Conservation (phyloP, 805 yeast genomes). For the Kluyveromyces siamensis region DNA sequence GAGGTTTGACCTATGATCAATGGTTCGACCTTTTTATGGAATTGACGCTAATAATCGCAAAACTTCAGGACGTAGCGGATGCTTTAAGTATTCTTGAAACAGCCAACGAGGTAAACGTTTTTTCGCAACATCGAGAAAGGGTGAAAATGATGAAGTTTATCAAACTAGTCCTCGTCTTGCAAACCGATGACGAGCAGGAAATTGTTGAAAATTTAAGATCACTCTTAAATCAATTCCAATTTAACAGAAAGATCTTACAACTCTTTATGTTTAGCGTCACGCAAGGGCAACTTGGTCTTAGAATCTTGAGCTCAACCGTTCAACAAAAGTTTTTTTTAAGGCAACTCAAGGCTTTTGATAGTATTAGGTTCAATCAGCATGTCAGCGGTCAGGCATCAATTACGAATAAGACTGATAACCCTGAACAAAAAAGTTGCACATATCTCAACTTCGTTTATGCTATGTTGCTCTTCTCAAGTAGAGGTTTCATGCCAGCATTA, state of each 20-base stretch:
- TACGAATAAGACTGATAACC: constrained; percentile 37
- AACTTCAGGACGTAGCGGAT: constrained; percentile 47
- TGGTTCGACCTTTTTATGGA: constrained; percentile 87
- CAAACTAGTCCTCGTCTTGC: constrained; percentile 49
- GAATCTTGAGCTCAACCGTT: constrained; percentile 61
- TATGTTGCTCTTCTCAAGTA: constrained; percentile 67
- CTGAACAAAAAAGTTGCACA: constrained; percentile 44
- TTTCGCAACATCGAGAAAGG: constrained; percentile 53
- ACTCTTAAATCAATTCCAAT: constrained; percentile 61
- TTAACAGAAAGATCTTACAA: constrained; percentile 58
- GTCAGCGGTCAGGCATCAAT: constrained; percentile 77
- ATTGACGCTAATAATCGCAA: constrained; percentile 59
- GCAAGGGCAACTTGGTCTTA: constrained; percentile 45
- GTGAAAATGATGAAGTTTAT: constrained; percentile 55
- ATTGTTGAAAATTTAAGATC: constrained; percentile 52
- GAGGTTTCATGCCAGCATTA: constrained; percentile 74
- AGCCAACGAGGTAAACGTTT: constrained; percentile 72
- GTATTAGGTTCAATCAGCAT: constrained; percentile 42
- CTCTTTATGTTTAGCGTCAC: constrained; percentile 60
- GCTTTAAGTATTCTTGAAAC: constrained; percentile 64
- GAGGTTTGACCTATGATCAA: constrained; percentile 66
- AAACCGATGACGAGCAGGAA: constrained; percentile 42
- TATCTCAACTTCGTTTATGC: constrained; percentile 74
- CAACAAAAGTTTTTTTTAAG: constrained; percentile 87
- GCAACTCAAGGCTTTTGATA: constrained; percentile 83